Base-by-base conservation (phyloP, 768 basidiomycete species). In the Naganishia antarctica region DNA sequence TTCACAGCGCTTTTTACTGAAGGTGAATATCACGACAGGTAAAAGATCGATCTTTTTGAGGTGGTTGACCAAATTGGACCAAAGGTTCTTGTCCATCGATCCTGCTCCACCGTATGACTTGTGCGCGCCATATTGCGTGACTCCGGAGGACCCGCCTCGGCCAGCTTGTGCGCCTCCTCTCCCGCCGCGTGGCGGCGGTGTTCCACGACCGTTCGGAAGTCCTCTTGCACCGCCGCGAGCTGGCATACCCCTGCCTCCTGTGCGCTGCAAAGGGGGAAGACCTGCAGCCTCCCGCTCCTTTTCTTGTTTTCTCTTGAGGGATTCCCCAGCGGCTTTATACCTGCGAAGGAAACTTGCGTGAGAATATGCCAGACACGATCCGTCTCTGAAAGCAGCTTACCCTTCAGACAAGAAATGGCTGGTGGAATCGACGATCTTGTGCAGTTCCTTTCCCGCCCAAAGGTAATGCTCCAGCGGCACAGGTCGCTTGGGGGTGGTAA, bases 231-330 rank as follows among this genome's bases (percentile, higher is more conserved):
- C 71, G 8, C 71, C 81, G 44, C 85, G 83, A 57, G 83, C 82
- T 16, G 71, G 69, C 26, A 84, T 81, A 11, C 88, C 90, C 45
- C 89, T 15, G 75, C 75, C 90, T 53, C 92, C 92, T 9, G 87
- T 82, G 60, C 86, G 84, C 70, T 90, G 89, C 0, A 92, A 85
- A 5, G 91, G 91, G 7, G 87, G 85, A 34, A 97, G 78, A 0
- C 96, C 96, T 1, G 91, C 91, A 0, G 92, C 92, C 79, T 98
- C 92, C 53, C 96, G 84, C 76, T 98, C 94, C 76, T 97, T 98
- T 75, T 98, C 96, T 77, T 99, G 96, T 79, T 98, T 99, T 40
- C 93, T 83, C 57, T 86, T 84, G 21, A 94, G 80, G 2, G 93
- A 87, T 69, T 97, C 91, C 16, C 85, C 84, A 0, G 96, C 96